Conservation (phyloP, 2,329 filamentous ascomycete species). For the Aschersonia sp. region DNA sequence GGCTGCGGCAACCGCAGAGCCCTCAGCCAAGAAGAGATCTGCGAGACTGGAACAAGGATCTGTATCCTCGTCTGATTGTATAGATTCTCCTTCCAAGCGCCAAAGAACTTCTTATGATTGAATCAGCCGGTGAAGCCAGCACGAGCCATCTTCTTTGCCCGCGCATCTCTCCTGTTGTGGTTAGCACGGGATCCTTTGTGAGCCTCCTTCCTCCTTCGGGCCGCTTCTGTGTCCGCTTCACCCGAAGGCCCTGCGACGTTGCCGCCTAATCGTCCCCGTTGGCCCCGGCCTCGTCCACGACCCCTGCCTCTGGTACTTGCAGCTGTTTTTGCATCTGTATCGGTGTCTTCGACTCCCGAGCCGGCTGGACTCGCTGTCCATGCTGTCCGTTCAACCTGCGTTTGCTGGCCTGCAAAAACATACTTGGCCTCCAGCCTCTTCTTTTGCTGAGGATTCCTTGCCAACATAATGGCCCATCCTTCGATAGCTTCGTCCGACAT, state of each 20-base stretch:
- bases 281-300: constrained; percentile 18
- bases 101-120: neutral
- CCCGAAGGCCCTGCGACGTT: constrained; percentile 50
- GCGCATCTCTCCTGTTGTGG: constrained; percentile 66
- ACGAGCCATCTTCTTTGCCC: constrained; percentile 51
- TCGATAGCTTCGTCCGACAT: constrained; percentile 93
- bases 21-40: constrained; percentile 1
- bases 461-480: constrained; percentile 83
- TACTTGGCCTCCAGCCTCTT: constrained; percentile 59
- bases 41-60: neutral
- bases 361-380: constrained; percentile 42
- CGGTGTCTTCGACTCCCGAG: constrained; percentile 43
- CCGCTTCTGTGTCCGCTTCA: constrained; percentile 57
- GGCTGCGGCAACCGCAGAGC: neutral
- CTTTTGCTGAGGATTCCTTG: constrained; percentile 54
- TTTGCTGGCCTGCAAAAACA: constrained; percentile 52
- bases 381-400: constrained; percentile 47
- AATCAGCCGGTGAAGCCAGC: constrained; percentile 23
- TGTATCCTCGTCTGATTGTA: too few relatives aligned
- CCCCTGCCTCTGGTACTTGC: constrained; percentile 26
- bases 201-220: constrained; percentile 65
- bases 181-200: constrained; percentile 74
- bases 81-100: neutral
- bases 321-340: constrained; percentile 26
- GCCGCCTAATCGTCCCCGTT: constrained; percentile 27